Base-by-base conservation (phyloP, 768 basidiomycete species). In the Hirschioporus abietinus region DNA sequence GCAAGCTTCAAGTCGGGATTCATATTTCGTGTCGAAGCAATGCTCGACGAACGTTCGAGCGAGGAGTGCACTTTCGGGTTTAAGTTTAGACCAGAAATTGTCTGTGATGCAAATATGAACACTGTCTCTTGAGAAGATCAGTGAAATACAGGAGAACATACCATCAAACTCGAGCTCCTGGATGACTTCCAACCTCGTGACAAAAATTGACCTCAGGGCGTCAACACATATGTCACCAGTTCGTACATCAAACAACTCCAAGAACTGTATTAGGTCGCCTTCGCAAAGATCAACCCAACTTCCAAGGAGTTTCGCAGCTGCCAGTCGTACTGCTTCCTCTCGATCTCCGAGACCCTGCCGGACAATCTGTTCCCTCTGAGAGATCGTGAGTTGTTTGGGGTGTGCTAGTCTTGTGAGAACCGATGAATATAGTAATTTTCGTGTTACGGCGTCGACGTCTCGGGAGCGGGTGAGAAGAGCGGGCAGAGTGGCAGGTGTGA, bases 261-360 rank as follows among this genome's bases (percentile, higher is more conserved):
- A 63, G 64, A 72, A 70, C 64, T 75, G 52, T 34, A 68, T 23
- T 20, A 68, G 24, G n/a, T 76, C 74, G 1, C 77, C 80, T 26
- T 73, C 77, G 1, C 74, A 76, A 0, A 70, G 68, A 52, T 80
- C 79, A 17, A 81, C 74, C 84, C 84, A 85, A 9, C 74, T 77
- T 1, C 72, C 79, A 10, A 84, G 68, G 73, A 84, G 76, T 10
- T 75, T 76, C 20, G 75, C 78, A 7, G 83, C 80, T 0, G 82
- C 82, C 65, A 78, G 75, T 60, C 80, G 71, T 1, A 85, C 84
- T 7, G 70, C 71, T 7, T 74, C 72, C 61, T 85, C 83, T 34
- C 84, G 72, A 67, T 85, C 84, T 0, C 82, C 78, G 17, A 84
- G 70, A 4, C 84, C 84, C 65, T 80, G 78, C 35, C 76, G 72